Percentiles rank a stretch among this genome's conserved stretches.
These are phyloP conservation scores for Mycena latifolia DNA, from an alignment of 768 basidiomycete species.

Conservation along the genomic window DNA sequence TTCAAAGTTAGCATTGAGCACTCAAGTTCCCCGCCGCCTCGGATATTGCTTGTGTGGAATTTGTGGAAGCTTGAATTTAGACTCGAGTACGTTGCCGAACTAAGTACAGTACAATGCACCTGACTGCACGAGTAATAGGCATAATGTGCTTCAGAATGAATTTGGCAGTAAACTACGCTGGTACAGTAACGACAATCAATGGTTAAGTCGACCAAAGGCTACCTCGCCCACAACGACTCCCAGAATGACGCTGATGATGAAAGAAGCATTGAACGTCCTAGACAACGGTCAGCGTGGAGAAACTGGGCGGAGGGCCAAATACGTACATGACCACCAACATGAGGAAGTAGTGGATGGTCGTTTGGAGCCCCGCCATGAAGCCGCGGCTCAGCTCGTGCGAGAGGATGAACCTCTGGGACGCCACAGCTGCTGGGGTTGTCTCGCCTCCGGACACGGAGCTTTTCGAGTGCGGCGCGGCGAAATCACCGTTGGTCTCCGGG, in stretches of 20 bases:
- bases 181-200: too few species aligned
- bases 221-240: slow-evolving; percentile 36
- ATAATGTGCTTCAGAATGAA: too few species aligned
- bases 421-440: background rate
- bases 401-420: slow-evolving; percentile 33
- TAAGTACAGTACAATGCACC: too few species aligned
- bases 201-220: slow-evolving; percentile 35
- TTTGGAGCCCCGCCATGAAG: slow-evolving; percentile 28
- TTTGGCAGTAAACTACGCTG: too few species aligned
- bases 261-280: slow-evolving; percentile 39
- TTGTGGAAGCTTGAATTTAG: too few species aligned
- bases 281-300: background rate
- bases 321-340: slow-evolving; percentile 42
- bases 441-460: background rate
- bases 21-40: too few species aligned
- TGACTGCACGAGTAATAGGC: too few species aligned
- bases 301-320: background rate
- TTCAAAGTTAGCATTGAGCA: too few species aligned
- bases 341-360: slow-evolving; percentile 38
- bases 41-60: too few species aligned
- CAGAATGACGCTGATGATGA: slow-evolving; percentile 36
- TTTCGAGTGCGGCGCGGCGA: background rate
- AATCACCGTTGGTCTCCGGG: background rate
- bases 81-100: too few species aligned
- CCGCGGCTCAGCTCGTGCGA: slow-evolving; percentile 38